phyloP scores from a whole-genome alignment of 192 early-diverging fungal species.

The Kickxella alabastrina region DNA sequence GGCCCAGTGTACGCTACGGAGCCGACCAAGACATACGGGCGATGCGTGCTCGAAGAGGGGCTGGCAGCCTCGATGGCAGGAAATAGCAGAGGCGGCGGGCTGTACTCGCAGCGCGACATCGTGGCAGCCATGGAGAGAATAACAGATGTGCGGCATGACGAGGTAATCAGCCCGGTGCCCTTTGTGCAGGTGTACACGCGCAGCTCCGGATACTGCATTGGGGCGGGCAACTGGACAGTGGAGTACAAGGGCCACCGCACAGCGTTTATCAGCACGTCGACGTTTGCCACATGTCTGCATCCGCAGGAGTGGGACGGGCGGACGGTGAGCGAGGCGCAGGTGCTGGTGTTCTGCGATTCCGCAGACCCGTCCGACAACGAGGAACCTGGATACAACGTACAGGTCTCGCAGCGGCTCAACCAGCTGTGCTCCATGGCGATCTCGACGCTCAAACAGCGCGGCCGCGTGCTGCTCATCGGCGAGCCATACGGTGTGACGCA shows the following conservation, averaged over 20 bases:
- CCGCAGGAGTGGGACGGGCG: slow-evolving; percentile 51
- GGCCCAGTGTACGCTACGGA: slow-evolving; percentile 78
- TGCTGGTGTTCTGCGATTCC: slow-evolving; percentile 46
- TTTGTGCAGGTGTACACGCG: slow-evolving; percentile 57
- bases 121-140: slow-evolving; percentile 48
- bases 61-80: not conserved
- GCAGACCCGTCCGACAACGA: slow-evolving; percentile 11
- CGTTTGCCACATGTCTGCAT: slow-evolving; percentile 37
- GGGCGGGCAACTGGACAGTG: slow-evolving; percentile 70
- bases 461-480: slow-evolving; percentile 69
- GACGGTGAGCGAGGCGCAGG: slow-evolving; percentile 35
- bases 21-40: slow-evolving; percentile 72
- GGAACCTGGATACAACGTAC: slow-evolving; percentile 19
- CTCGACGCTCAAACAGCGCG: slow-evolving; percentile 49
- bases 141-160: slow-evolving; percentile 45
- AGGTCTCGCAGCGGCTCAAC: slow-evolving; percentile 25
- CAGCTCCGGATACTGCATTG: slow-evolving; percentile 72
- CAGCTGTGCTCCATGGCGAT: slow-evolving; percentile 46
- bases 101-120: slow-evolving; percentile 45
- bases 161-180: slow-evolving; percentile 46
- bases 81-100: slow-evolving; percentile 4
- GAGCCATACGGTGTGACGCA: slow-evolving; percentile 67
- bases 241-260: slow-evolving; percentile 56
- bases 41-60: slow-evolving; percentile 43
- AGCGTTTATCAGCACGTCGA: slow-evolving; percentile 47